Evolutionary conservation across 2,329 filamentous ascomycete species (phyloP), one percentile per base, ranked within the genome.

Genomic region (Aspergillus hortae): DNA sequence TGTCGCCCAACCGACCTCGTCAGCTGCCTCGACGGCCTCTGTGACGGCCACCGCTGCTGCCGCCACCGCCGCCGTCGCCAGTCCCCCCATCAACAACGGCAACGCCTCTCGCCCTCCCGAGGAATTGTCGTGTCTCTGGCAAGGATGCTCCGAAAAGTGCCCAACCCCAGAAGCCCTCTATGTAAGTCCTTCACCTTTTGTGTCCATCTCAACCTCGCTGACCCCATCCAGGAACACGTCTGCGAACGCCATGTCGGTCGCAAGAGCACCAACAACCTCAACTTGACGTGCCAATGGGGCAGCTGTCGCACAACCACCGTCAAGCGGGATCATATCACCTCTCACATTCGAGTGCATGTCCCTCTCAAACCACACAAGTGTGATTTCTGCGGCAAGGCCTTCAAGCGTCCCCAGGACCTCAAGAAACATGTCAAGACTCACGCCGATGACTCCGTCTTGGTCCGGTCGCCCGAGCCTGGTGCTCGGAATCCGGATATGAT

Each of bases 381-480:
- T 74, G 92, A 96, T 70, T 95, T 96, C 76, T 99, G 94, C 69
- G 90, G 90, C 69, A 99, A 99, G 80, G 92, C 92, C 1, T 99
- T 99, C 82, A 99, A 99, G 84, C 89, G 94, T 32, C 94, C 94
- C 2, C 94, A 99, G 77, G 94, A 99, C 78, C 74, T 99, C 65
- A 97, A 99, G 85, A 99, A 99, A 80, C 94, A 99, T 72, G 91
- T 97, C 74, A 99, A 97, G 85, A 97, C 92, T 4, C 92, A 97
- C 69, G 92, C 92, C 63, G 92, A 97, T 67, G 92, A 96, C 74
- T 95, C 91, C 40, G 90, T 95, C 38, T 78, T 84, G 56, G 78
- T 84, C 55, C 80, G 82, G 62, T 86, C 83, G 42, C 84, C 84
- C 4, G 82, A 85, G 63, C 81, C 83, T 23, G 80, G 79, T 61